Percentiles rank a stretch among this genome's conserved stretches.
phyloP scores from a whole-genome alignment of 345 rosid genomes.

The Salix udensis region DNA sequence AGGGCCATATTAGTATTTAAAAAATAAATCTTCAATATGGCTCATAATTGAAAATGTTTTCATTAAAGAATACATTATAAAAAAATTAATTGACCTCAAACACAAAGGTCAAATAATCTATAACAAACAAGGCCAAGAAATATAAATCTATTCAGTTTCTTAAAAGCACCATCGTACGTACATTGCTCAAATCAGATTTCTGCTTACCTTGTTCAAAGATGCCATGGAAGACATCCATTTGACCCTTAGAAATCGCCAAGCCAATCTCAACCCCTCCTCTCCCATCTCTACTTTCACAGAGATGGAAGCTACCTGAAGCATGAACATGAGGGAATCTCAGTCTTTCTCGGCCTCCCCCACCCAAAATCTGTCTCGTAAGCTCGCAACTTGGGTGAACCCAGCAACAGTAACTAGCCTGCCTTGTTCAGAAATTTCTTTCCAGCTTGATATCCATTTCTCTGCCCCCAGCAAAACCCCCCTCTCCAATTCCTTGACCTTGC shows the following conservation, averaged over 20 bases:
- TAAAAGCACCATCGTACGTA: too few species aligned
- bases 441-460: conserved; percentile 12
- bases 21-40: too few species aligned
- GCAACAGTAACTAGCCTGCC: conserved; percentile 11
- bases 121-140: too few species aligned
- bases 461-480: conserved; percentile 20
- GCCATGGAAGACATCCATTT: conserved; percentile 24
- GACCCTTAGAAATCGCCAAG: conserved; percentile 10
- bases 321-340: conserved; percentile 29
- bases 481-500: conserved; percentile 20
- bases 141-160: too few species aligned
- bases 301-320: conserved; percentile 3
- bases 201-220: neutral
- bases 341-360: conserved; percentile 42
- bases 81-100: too few species aligned
- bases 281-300: conserved; percentile 24
- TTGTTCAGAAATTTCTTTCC: neutral
- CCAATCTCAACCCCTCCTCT: conserved; percentile 36
- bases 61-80: too few species aligned
- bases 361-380: conserved; percentile 38
- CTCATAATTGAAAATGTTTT: too few species aligned
- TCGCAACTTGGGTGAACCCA: conserved; percentile 32
- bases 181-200: too few species aligned
- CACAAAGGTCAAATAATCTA: too few species aligned
- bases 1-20: too few species aligned